These are phyloP conservation scores for Tilletia setariae DNA, from an alignment of 1,284 basidiomycete genomes.

Conservation along the genomic window DNA sequence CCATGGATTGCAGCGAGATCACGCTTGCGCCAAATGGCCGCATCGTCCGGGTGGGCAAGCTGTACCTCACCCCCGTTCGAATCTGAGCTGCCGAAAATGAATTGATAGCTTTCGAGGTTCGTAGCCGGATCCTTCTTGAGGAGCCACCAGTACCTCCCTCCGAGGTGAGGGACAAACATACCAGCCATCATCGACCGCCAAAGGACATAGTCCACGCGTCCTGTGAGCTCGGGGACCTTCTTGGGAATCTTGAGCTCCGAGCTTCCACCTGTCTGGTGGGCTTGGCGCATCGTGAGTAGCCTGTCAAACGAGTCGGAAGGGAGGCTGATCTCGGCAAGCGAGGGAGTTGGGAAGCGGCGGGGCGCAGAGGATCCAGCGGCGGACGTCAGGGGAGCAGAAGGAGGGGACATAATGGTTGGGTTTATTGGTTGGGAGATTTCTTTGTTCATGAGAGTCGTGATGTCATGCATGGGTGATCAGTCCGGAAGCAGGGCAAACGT, in stretches of 20 bases:
- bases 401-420: neutral
- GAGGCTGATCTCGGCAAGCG: neutral
- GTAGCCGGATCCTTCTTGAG: neutral
- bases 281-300: neutral
- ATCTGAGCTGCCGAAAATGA: neutral
- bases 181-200: neutral
- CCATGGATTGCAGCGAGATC: neutral
- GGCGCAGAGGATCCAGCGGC: neutral
- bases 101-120: neutral
- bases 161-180: neutral
- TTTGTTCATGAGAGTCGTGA: neutral
- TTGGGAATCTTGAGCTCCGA: neutral
- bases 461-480: neutral
- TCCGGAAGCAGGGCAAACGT: too few relatives aligned
- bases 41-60: neutral
- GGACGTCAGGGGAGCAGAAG: neutral
- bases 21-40: neutral
- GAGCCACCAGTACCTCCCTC: neutral
- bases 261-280: neutral
- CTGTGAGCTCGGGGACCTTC: neutral
- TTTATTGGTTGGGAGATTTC: neutral
- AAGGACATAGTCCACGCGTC: neutral
- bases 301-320: neutral
- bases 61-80: too few relatives aligned
- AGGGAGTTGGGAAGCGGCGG: neutral